Evolutionary conservation across 331 rosid genomes (phyloP), one percentile per base, ranked within the genome.

Genomic region (Telfairia occidentalis): DNA sequence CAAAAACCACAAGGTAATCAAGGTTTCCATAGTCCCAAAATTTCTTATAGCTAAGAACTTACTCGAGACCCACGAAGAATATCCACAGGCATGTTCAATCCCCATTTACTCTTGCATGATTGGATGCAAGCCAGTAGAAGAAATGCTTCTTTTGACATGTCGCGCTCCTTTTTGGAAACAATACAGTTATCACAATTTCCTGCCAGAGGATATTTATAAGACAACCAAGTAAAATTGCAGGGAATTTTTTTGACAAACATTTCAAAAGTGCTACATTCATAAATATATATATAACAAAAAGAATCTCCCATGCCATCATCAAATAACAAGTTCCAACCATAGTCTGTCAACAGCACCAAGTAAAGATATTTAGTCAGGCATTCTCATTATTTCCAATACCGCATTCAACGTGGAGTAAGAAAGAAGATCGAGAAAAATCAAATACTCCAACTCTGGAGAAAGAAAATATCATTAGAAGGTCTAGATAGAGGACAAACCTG

Each of bases 61-160:
- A 92, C 97, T 74, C 93, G 91, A 74, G 98, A 92, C 49, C 98
- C 98, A 1, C 97, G 96, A 76, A 92, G 85, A 76, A 92, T 70
- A 83, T 92, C 98, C 77, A 89, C 80, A 46, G 92, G 92, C 92
- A 92, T 89, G 78, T 82, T 92, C 80, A 92, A 79, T 76, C 97
- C 98, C 97, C 97, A 87, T 52, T 53, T 86, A 0, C 89, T 86
- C 73, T 77, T 29, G 83, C 90, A 90, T 60, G 98, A 90, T 64
- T 78, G 89, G 79, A 92, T 83, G 89, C 97, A 89, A 73, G 92
- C 92, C 92, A 92, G 72, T 78, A 92, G 85, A 86, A 92, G 97
- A 89, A 87, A 92, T 50, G 86, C 91, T 87, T 92, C 97, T 82
- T 76, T 89, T 5, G 97, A 90, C 93, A 92, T 78, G 86, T 90